Percentiles rank a stretch among this genome's conserved stretches.
Conservation (phyloP, 2,329 filamentous ascomycete species). For the Pyrenophora tritici-repentis region DNA sequence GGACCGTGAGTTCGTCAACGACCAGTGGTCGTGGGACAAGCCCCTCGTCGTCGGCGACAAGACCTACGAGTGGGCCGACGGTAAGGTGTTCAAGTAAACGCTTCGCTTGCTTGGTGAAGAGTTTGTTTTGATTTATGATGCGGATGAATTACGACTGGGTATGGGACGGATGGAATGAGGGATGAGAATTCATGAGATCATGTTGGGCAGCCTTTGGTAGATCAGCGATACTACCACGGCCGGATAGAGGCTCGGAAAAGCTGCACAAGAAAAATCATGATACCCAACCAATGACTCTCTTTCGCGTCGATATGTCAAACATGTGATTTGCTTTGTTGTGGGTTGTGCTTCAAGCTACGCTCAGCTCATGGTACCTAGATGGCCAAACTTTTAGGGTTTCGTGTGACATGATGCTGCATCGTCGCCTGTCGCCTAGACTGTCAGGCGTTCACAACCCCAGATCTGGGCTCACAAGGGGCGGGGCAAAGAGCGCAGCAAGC, state of each 20-base stretch:
- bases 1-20: conserved; percentile 83
- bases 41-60: conserved; percentile 80
- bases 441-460: conserved; percentile 15
- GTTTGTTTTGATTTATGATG: conserved; percentile 36
- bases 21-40: conserved; percentile 92
- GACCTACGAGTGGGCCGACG: conserved; percentile 84
- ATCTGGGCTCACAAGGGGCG: conserved; percentile 16
- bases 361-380: no score
- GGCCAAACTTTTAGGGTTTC: not conserved
- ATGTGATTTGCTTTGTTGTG: conserved; percentile 1
- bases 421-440: not conserved
- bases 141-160: conserved; percentile 44
- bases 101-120: conserved; percentile 19
- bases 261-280: conserved; percentile 32
- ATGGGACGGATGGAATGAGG: conserved; percentile 33
- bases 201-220: conserved; percentile 29
- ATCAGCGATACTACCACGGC: conserved; percentile 32
- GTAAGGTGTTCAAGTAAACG: conserved; percentile 98
- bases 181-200: conserved; percentile 35
- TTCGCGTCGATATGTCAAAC: not conserved
- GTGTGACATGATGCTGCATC: conserved; percentile 1
- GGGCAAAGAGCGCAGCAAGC: conserved; percentile 3
- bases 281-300: conserved; percentile 18
- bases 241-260: conserved; percentile 35
- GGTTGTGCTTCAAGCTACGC: no score